Base-by-base conservation (phyloP, 768 basidiomycete genomes). In the Russula brevipes region DNA sequence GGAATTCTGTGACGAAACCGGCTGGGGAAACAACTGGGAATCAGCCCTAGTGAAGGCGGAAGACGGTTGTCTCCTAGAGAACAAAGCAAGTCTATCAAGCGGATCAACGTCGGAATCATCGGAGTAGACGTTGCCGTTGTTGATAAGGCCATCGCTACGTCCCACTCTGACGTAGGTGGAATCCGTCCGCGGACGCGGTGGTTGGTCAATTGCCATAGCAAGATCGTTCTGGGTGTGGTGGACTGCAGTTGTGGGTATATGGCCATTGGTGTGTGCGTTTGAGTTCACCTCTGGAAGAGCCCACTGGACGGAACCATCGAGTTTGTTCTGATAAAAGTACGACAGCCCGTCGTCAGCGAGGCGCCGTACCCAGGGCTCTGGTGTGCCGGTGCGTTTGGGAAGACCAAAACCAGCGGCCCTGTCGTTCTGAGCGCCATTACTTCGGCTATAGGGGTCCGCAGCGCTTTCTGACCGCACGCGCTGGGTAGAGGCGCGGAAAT, bases 361-460 rank as follows among this genome's bases (percentile, higher is more conserved):
- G 59, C 84, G 84, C 69, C 82, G 83, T 24, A 86, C 76, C 94
- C 94, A 96, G n/a, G 87, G 88, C 68, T 91, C 88, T 19, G 89
- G 87, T 5, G 84, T 85, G 14, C 82, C 80, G 17, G 82, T 80
- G 33, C 81, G 81, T 53, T 78, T 81, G 19, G 78, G 81, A 36
- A 86, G 69, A 45, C 86, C 87, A 70, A 88, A 87, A 9, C 85
- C 86, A 36, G 83, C 80, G 7, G 52, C 9, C 51, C 61, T 59
- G 38, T 57, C 64, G n/a, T 66, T 58, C 50, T 41, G 58, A 24
- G 45, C 45, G 16, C 60, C 54, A 17, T 58, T 46, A 24, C 19
- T 16, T 67, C 60, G 14, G 74, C 65, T 35, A 77, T 75, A 19
- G 72, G 71, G 33, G 74, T 69, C 59, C 82, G 78, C 11, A 80